Evolutionary conservation across 2,329 filamentous ascomycete species (phyloP).

Genomic region (Chaetothyriales sp.): DNA sequence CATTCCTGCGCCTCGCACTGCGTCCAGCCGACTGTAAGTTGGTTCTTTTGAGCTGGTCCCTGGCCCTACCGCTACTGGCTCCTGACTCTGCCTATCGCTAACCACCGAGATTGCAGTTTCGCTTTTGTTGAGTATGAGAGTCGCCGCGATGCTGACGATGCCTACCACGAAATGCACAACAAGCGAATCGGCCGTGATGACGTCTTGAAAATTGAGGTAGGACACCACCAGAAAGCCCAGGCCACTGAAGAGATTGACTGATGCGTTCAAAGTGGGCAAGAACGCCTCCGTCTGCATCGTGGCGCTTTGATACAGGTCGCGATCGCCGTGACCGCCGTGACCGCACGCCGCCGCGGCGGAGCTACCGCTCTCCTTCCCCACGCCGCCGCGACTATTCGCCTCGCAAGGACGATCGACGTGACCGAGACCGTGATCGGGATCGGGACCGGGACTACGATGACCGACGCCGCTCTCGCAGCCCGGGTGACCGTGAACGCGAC

Average conservation of each 20-base stretch:
- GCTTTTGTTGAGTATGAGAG: constrained; percentile 99
- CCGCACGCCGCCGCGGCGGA: constrained; percentile 63
- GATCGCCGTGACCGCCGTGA: constrained; percentile 43
- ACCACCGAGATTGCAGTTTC: constrained; percentile 44
- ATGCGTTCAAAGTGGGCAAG: constrained; percentile 64
- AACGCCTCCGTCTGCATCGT: constrained; percentile 92
- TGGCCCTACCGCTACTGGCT: constrained; percentile 5
- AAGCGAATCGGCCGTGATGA: constrained; percentile 95
- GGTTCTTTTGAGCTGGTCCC: constrained; percentile 15
- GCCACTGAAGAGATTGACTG: not conserved
- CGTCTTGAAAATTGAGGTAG: constrained; percentile 90
- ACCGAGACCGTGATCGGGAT: constrained; percentile 59
- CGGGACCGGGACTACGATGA: constrained; percentile 36
- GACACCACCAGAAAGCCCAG: constrained; percentile 15
- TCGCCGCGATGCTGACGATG: constrained; percentile 93
- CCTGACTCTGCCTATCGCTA: constrained; percentile 17
- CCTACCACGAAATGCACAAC: constrained; percentile 99
- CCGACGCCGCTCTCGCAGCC: constrained; percentile 52
- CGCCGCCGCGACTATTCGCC: constrained; percentile 61
- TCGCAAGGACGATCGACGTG: constrained; percentile 70
- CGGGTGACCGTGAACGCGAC: constrained; percentile 49
- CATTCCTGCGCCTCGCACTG: constrained; percentile 88
- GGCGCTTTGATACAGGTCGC: constrained; percentile 89
- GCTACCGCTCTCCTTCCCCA: constrained; percentile 47
- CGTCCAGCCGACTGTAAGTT: constrained; percentile 86